Evolutionary conservation across 148 eudicot species (phyloP), one percentile per base, ranked within the genome.

Genomic region (Nepenthes gracilis): DNA sequence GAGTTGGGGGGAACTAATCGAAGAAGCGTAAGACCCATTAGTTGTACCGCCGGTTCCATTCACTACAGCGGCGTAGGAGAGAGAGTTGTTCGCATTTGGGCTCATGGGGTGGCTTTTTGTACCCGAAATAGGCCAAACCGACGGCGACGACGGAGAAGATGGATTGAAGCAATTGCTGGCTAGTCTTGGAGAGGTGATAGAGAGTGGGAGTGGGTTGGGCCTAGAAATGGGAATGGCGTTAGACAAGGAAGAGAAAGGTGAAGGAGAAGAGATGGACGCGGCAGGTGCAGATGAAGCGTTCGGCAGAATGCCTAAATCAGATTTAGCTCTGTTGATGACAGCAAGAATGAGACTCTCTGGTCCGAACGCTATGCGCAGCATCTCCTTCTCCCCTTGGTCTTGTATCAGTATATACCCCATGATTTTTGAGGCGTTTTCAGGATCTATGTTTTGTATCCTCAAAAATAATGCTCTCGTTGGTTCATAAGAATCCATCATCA

Each of bases 391-490:
- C 0, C 79, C 83, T 0, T 60, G 70, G 50, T 81, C 78, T 45
- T 85, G 76, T 1, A 83, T 59, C 12, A 85, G 83, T 1, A 88
- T 38, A 15, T 67, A 81, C 23, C 89, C 83, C 80, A 81, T 76
- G 72, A 88, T 79, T 67, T 70, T 83, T 0, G 83, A 71, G 7
- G 85, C 96, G 67, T 85, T 77, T 60, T 88, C 92, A 51, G 84
- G 92, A 79, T 88, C 96, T 59, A 85, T 58, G 54, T 33, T 59
- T 59, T 77, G 78, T 9, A 88, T 77, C 50, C 83, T 70, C 0
- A 81, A 70, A 55, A 80, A 71, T 6, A 88, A 81, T 48, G 70
- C 61, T 35, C 62, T 74, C 1, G 86, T 72, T n/a, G 88, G 83
- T 47, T 88, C 92, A 52, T 72, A 59, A 11, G 83, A 65, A 64